phyloP scores from a whole-genome alignment of 2,329 filamentous ascomycete genomes.

The Thielaviopsis cerberus region DNA sequence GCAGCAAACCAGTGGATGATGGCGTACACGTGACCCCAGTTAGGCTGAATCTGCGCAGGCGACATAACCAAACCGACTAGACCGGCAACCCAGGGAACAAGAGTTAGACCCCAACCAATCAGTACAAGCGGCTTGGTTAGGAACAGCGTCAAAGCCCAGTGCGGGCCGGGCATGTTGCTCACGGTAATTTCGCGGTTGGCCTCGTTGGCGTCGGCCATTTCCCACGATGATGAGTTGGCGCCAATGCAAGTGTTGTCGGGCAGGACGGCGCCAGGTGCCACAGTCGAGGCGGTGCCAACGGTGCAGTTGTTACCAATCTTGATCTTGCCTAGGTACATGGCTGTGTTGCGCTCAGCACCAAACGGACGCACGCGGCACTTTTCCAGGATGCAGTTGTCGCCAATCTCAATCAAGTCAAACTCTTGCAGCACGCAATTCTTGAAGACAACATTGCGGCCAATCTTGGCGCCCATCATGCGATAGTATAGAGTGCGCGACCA shows the following conservation, averaged over 20 bases:
- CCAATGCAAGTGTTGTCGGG: conserved; percentile 34
- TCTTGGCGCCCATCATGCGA: conserved; percentile 32
- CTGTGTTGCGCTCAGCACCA: conserved; percentile 35
- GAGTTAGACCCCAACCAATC: conserved; percentile 22
- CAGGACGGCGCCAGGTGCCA: conserved; percentile 31
- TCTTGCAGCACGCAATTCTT: conserved; percentile 29
- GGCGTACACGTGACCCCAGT: conserved; percentile 17
- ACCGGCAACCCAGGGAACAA: conserved; percentile 27
- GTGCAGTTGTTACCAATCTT: conserved; percentile 28
- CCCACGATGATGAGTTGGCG: conserved; percentile 39
- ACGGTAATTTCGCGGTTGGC: conserved; percentile 26
- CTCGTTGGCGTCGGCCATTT: conserved; percentile 28
- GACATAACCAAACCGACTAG: conserved; percentile 27
- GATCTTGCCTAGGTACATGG: conserved; percentile 37
- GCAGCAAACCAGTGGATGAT: conserved; percentile 32
- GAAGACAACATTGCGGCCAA: conserved; percentile 33
- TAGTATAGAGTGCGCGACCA: conserved; percentile 26
- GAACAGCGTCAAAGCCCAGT: conserved; percentile 26
- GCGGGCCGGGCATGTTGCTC: conserved; percentile 22
- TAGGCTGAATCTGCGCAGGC: conserved; percentile 20
- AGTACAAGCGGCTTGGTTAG: conserved; percentile 25
- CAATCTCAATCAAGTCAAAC: conserved; percentile 37
- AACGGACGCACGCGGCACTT: conserved; percentile 33
- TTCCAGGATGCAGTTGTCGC: conserved; percentile 29
- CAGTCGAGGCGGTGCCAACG: conserved; percentile 29